phyloP scores from a whole-genome alignment of 75 land plant species.

The Picea glauca region DNA sequence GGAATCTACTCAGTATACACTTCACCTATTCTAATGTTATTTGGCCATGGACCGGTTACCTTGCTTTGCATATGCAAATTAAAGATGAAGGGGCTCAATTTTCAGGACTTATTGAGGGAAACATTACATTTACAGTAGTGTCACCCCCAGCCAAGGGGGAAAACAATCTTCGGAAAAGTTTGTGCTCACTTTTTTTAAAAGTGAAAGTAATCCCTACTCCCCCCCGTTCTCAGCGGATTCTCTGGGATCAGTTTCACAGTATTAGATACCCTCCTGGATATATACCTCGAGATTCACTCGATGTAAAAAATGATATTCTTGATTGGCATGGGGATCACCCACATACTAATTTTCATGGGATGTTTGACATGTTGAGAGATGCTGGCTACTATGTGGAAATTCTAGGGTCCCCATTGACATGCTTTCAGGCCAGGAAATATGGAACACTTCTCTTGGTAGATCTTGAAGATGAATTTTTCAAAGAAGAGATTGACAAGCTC shows the following conservation, averaged over 20 bases:
- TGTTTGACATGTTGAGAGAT: conserved; percentile 93
- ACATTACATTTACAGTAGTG: conserved; percentile 66
- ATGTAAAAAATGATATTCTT: conserved; percentile 96
- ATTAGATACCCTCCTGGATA: conserved; percentile 98
- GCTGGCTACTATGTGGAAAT: conserved; percentile 94
- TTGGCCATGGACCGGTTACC: conserved; percentile 99
- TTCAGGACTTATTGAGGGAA: conserved; percentile 83
- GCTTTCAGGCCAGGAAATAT: conserved; percentile 94
- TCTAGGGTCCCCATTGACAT: conserved; percentile 94
- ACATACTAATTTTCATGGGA: conserved; percentile 92
- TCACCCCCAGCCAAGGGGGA: conserved; percentile 78
- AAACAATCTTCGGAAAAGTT: conserved; percentile 37
- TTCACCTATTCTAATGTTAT: conserved; percentile 83
- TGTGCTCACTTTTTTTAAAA: conserved; percentile 69
- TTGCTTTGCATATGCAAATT: conserved; percentile 87
- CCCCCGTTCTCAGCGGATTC: conserved; percentile 61
- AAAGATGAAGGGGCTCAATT: conserved; percentile 78
- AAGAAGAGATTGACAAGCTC: conserved; percentile 83
- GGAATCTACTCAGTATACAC: conserved; percentile 71
- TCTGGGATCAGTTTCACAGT: conserved; percentile 99
- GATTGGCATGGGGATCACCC: conserved; percentile 99
- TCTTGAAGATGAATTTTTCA: conserved; percentile 91
- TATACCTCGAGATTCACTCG: conserved; percentile 95
- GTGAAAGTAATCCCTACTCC: conserved; percentile 91
- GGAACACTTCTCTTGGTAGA: conserved; percentile 94